Base-by-base conservation (phyloP, 768 basidiomycete species). In the Pleurotus sapidus region DNA sequence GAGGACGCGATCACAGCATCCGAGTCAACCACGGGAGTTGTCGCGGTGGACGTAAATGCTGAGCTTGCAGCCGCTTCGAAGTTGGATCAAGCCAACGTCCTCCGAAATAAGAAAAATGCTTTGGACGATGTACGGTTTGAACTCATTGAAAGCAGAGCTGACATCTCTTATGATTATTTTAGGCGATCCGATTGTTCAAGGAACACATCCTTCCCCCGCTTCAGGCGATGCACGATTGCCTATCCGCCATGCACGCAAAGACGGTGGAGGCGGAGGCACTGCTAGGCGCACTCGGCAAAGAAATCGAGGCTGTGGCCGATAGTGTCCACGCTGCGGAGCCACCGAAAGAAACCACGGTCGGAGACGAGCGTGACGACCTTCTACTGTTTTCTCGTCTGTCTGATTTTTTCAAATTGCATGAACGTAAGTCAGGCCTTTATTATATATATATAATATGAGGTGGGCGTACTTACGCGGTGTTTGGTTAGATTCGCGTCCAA, bases 201-300 rank as follows among this genome's bases (percentile, higher is more conserved):
- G 61, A 63, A 20, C 54, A 43, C 2, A 43, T 75, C 8, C 57
- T 71, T 1, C 64, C 61, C 17, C 62, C 65, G 17, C 67, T 71
- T 7, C 61, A 60, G 5, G 51, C 27, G 5, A 59, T 72, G 9
- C 66, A 73, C 46, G 48, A 59, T 7, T 55, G 55, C 25, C 60
- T 70, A 7, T 49, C 62, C 0, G 57, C 60, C 7, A 48, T 55
- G 14, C 57, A 67, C 30, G 49, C 62, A 24, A 48, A 49, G 17
- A 55, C 64, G 5, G 53, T 59, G 20, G 70, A 74, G 25, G 61
- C 70, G 2, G 71, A 74, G 37, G 73, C 68, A 0, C 59, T 72
- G 25, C 51, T 73, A 12, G 68, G 71, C 14, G 68, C 68, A 2
- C 61, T 78, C 18, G 63, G 64, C 1, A 70, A 73, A 51, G 75